These are phyloP conservation scores for Tephrocybe rancida DNA, from an alignment of 768 basidiomycete genomes.

Conservation along the genomic window DNA sequence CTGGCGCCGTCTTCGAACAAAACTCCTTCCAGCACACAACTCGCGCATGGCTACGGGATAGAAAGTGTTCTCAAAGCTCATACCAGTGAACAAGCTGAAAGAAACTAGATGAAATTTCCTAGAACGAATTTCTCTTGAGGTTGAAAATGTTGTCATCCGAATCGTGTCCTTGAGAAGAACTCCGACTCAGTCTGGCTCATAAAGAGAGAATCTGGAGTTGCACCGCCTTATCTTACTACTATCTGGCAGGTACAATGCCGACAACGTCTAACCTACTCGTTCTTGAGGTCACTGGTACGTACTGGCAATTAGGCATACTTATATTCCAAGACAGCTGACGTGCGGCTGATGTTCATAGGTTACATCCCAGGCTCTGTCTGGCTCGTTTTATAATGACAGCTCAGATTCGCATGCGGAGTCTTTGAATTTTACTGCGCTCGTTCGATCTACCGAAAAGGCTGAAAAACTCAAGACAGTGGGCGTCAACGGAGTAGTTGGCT, in stretches of 20 bases:
- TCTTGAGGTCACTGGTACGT: constrained; percentile 16
- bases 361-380: constrained; percentile 51
- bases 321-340: background rate
- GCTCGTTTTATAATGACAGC: constrained; percentile 41
- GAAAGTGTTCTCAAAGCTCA: no score
- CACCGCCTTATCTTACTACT: background rate
- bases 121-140: no score
- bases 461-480: constrained; percentile 40
- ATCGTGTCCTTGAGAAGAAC: background rate
- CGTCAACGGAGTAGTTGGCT: constrained; percentile 44
- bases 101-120: no score
- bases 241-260: background rate
- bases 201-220: background rate
- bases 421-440: constrained; percentile 45
- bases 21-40: no score
- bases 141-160: no score
- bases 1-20: no score
- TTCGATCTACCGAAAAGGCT: constrained; percentile 47
- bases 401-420: constrained; percentile 31
- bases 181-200: background rate
- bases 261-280: constrained; percentile 16
- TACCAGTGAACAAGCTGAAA: no score
- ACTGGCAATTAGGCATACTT: no score
- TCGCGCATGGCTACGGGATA: no score
- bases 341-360: constrained; percentile 25